Base-by-base conservation (phyloP, 2,329 filamentous ascomycete genomes). In the Trichoderma afroharzianum region DNA sequence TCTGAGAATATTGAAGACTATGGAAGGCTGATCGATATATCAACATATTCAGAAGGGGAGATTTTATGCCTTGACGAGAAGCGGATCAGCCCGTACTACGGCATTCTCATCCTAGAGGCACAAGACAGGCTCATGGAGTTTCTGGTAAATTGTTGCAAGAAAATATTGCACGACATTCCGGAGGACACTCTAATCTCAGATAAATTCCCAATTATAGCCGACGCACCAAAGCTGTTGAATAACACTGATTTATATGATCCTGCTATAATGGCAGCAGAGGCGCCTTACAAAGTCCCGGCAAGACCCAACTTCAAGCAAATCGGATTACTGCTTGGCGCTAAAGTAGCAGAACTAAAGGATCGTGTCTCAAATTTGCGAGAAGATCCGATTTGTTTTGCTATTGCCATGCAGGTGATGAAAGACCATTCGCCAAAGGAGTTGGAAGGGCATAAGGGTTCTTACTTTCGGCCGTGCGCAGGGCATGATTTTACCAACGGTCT, bases 311-410 rank as follows among this genome's bases (percentile, higher is more conserved):
- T 89, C 1, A 73, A 63, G 0, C 81, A 82, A 0, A 78, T 90
- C 0, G 78, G 82, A 50, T 76, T 78, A 1, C 74, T 90, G 4
- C 78, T 88, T 0, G 76, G 75, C 2, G 85, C 85, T 0, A 83
- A 80, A 72, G 74, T 74, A 0, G 75, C 80, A 0, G 81, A 81
- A 4, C 82, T 83, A 0, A 83, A 88, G 69, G 88, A 90, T 76
- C 86, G 90, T 74, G 57, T 89, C 0, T 87, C 83, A 83, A 75
- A 82, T 0, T 78, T 91, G 3, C 82, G 88, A 8, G 88, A 91
- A 74, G 89, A 91, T 75, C 88, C 88, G 0, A 78, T 78, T 0
- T 90, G 89, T 77, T 90, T 90, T 73, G 77, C 81, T 4, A 80
- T 86, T 2, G 69, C 78, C 0, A 57, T 88, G 1, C 73, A 76